Conservation (phyloP, 148 eudicot species). For the Amaranthus hypochondriacus region DNA sequence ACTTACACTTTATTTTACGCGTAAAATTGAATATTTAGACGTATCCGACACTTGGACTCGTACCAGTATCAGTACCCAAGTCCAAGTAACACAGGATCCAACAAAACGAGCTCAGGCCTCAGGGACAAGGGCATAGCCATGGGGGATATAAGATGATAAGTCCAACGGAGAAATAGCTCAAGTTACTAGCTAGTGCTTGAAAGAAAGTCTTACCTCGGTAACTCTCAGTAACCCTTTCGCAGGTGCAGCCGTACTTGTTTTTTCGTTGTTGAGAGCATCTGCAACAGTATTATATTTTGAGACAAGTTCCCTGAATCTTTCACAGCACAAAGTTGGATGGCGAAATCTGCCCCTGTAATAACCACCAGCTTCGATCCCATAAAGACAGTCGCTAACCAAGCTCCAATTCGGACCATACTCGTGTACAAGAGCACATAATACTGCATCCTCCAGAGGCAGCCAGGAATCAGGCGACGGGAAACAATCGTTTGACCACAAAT, state of each 20-base stretch:
- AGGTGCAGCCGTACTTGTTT: slow-evolving; percentile 46
- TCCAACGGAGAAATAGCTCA: neutral
- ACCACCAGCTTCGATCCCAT: slow-evolving; percentile 89
- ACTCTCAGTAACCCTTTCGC: slow-evolving; percentile 75
- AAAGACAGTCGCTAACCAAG: slow-evolving; percentile 77
- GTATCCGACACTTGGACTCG: no score
- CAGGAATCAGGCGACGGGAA: slow-evolving; percentile 78
- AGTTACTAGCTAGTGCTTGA: neutral
- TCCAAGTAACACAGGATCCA: neutral
- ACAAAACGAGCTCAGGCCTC: neutral
- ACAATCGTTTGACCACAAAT: slow-evolving; percentile 70
- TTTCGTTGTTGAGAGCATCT: slow-evolving; percentile 58
- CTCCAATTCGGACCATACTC: slow-evolving; percentile 93
- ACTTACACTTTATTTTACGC: no score
- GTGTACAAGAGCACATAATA: slow-evolving; percentile 83
- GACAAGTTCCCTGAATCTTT: slow-evolving; percentile 87
- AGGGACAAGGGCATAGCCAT: no score
- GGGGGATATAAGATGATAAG: neutral
- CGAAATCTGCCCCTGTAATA: slow-evolving; percentile 78
- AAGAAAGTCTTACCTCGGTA: slow-evolving; percentile 63
- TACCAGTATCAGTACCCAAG: no score
- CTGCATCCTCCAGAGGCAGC: slow-evolving; percentile 84
- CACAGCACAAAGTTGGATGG: slow-evolving; percentile 86
- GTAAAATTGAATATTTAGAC: no score
- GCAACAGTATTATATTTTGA: slow-evolving; percentile 62